Conservation (phyloP, 768 basidiomycete species). For the Pholiota molesta region DNA sequence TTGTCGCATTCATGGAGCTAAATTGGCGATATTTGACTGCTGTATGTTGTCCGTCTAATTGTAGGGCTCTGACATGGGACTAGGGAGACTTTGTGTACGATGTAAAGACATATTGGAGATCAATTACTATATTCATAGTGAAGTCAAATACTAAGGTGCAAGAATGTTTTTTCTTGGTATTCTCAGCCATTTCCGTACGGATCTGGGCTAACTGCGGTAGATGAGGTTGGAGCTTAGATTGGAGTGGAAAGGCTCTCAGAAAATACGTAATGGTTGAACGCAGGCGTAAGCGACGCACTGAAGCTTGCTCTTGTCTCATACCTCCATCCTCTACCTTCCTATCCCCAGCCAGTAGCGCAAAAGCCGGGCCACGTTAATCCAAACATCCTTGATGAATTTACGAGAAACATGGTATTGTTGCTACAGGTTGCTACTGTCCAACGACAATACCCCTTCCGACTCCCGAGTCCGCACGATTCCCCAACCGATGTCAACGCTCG, state of each 20-base stretch:
- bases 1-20: no score
- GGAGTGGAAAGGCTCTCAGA: background rate
- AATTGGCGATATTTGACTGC: no score
- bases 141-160: no score
- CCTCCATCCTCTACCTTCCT: background rate
- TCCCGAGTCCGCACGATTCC: background rate
- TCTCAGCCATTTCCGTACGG: no score
- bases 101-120: no score
- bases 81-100: no score
- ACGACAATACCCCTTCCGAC: background rate
- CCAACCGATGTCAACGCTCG: constrained; percentile 4
- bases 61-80: no score
- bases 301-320: background rate
- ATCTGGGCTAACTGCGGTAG: no score
- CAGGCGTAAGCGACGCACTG: background rate
- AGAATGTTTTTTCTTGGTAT: no score
- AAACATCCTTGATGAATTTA: background rate
- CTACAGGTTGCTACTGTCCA: background rate
- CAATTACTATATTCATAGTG: no score
- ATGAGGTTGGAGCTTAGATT: no score
- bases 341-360: background rate
- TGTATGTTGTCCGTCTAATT: no score
- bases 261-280: background rate
- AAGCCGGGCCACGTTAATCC: background rate
- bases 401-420: background rate